Evolutionary conservation across 106 monocot genomes (phyloP).

Genomic region (Amphibolis antarctica): DNA sequence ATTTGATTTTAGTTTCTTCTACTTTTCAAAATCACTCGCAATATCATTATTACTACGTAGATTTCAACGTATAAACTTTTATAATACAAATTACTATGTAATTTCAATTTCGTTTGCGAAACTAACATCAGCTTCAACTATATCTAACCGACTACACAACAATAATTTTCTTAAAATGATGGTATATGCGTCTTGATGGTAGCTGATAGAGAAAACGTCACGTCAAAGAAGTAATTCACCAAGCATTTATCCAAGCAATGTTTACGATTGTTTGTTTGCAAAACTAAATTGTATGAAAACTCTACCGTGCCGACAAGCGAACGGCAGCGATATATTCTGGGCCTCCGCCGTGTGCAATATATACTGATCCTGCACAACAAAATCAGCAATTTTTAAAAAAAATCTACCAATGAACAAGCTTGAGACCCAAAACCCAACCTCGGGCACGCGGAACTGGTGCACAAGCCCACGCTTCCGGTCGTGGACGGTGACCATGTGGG

Average conservation of each 20-base stretch:
- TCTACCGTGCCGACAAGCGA: constrained; percentile 92
- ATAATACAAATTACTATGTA: too few species aligned
- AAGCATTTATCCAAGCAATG: not conserved
- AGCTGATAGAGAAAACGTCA: too few species aligned
- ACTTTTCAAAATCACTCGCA: too few species aligned
- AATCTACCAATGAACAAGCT: not conserved
- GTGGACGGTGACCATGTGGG: constrained; percentile 74
- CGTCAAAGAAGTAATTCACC: not conserved
- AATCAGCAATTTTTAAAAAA: not conserved
- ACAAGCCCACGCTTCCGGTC: constrained; percentile 75
- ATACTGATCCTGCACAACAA: constrained; percentile 67
- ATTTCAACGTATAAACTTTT: too few species aligned
- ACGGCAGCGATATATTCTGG: constrained; percentile 73
- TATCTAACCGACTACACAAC: not conserved
- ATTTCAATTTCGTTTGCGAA: too few species aligned
- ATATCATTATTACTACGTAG: too few species aligned
- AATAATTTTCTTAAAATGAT: not conserved
- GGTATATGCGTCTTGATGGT: not conserved
- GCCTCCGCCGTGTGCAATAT: constrained; percentile 82
- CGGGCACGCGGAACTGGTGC: constrained; percentile 76
- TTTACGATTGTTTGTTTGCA: not conserved
- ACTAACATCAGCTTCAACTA: too few species aligned
- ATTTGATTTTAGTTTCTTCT: too few species aligned
- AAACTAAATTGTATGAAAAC: not conserved
- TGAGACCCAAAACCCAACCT: constrained; percentile 26